A percentile compares a stretch with the other conserved stretches of the same genome.
Evolutionary conservation across 73 alveolate genomes (phyloP).

Genomic region (Tetrahymena elliotti): DNA sequence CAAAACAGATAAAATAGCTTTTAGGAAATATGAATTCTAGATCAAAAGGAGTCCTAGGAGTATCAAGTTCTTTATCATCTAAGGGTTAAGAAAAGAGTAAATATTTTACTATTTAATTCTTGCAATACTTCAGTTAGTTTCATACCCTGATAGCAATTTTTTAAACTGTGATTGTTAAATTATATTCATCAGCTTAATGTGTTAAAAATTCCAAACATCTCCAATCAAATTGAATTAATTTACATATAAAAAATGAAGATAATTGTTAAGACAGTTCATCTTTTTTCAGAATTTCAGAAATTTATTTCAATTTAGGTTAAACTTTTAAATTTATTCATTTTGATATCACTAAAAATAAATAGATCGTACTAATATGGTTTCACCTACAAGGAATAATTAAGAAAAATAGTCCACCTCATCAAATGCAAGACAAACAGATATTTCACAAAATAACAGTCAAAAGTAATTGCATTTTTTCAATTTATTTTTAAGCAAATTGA

Average conservation of each 20-base stretch:
- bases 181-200: not conserved
- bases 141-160: not conserved
- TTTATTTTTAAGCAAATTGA: not conserved
- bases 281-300: not conserved
- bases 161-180: not conserved
- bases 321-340: no score
- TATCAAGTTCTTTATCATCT: not conserved
- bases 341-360: not conserved
- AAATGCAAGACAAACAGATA: not conserved
- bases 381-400: not conserved
- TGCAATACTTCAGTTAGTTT: not conserved
- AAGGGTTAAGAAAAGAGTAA: not conserved
- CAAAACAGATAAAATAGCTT: not conserved
- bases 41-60: not conserved
- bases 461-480: not conserved
- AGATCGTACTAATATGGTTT: not conserved
- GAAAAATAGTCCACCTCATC: not conserved
- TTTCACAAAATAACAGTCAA: not conserved
- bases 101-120: not conserved
- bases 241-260: no score
- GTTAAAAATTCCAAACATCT: not conserved
- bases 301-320: not conserved
- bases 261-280: no score
- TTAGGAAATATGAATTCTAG: not conserved
- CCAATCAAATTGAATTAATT: not conserved